Evolutionary conservation across 2,329 filamentous ascomycete genomes (phyloP), one percentile per base, ranked within the genome.

Genomic region (Alternaria rosae): DNA sequence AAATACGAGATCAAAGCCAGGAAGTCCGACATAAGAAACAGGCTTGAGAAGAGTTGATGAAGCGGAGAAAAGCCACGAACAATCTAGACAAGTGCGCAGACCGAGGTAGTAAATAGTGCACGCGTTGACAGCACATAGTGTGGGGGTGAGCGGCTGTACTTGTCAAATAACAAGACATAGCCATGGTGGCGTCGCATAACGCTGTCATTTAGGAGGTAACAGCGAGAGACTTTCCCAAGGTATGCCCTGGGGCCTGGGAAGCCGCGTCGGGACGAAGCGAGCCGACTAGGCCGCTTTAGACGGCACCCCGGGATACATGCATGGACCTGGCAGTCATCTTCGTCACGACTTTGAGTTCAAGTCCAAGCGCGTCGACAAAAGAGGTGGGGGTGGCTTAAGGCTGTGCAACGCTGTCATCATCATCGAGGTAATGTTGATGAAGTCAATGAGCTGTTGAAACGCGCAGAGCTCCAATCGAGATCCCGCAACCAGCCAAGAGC

Each of bases 181-280:
- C 32, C 47, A 30, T 30, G 15, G 44, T 51, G 30, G 44, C 21
- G 54, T 11, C 13, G 32, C 43, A 56, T 20, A 56, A 48, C 11
- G 54, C 43, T 51, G 32, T 30, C 54, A 50, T 57, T 50, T 42
- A 25, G 2, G 1, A 26, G 5, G 8, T n/a, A 15, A 45, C 6
- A 25, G 6, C 5, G 28, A 35, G 30, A 38, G 3, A 12, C 12
- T 38, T 8, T 51, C 35, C 6, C 51, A 42, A 53, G 45, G 45
- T 43, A 25, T 26, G 35, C 20, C 55, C 55, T 57, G 20, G 47
- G 17, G 20, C 35, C 38, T 51, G 47, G 26, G 38, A 35, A 28
- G 26, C 17, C 35, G 28, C 38, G 42, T 41, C 59, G 59, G 59
- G 48, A 52, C 48, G 59, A 61, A 58, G 59, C 59, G 59, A 61